phyloP scores from a whole-genome alignment of 257 asterid species.

The Rubia yunnanensis region DNA sequence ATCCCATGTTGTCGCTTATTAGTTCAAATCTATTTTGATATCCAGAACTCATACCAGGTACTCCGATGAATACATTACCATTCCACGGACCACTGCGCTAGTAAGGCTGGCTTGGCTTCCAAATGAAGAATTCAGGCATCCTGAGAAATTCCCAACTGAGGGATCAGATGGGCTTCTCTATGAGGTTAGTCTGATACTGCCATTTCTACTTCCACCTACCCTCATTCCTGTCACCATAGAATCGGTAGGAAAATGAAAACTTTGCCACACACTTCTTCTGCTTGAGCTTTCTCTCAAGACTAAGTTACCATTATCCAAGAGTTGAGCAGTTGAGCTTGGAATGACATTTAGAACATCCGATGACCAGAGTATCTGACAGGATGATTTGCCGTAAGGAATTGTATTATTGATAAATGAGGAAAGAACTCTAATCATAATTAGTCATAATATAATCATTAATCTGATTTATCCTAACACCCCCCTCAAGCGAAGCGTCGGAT shows the following conservation, averaged over 20 bases:
- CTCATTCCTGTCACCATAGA: conserved; percentile 27
- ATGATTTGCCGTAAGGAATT: no score
- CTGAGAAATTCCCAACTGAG: conserved; percentile 31
- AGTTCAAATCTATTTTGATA: conserved; percentile 4
- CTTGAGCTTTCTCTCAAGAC: conserved; percentile 21
- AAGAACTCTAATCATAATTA: no score
- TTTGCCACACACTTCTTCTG: conserved; percentile 31
- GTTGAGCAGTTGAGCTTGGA: conserved; percentile 19
- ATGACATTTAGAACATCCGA: conserved; percentile 13
- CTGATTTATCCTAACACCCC: no score
- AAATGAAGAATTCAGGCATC: conserved; percentile 27
- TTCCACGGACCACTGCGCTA: conserved; percentile 34
- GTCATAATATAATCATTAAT: no score
- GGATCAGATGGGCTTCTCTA: conserved; percentile 34
- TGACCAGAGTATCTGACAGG: conserved; percentile 43
- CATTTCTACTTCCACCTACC: no score
- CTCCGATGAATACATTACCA: neutral
- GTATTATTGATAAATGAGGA: no score
- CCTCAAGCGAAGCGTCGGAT: no score
- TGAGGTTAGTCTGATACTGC: conserved; percentile 22
- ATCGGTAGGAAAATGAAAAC: conserved; percentile 27
- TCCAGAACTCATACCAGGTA: conserved; percentile 2
- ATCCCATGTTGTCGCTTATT: neutral
- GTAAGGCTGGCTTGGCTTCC: conserved; percentile 19
- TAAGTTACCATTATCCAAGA: conserved; percentile 35